Evolutionary conservation across 2,329 filamentous ascomycete species (phyloP).

Genomic region (Biscogniauxia sp.): DNA sequence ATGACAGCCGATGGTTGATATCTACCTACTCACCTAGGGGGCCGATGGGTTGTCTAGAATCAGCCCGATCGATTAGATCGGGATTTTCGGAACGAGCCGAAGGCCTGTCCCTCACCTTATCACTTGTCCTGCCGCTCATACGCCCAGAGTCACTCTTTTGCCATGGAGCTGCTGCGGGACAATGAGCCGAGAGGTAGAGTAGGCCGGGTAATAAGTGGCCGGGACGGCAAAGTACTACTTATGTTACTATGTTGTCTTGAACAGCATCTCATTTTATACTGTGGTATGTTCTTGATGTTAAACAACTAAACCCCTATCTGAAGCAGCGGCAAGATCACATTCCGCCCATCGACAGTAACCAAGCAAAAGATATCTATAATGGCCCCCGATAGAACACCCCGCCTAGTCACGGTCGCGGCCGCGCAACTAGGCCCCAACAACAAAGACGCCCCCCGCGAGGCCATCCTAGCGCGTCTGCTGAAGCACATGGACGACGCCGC

Average conservation of each 20-base stretch:
- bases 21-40: neutral
- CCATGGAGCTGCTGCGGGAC: neutral
- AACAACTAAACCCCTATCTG: neutral
- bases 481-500: constrained; percentile 46
- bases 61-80: constrained; percentile 1
- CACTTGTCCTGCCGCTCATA: neutral
- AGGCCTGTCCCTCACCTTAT: neutral
- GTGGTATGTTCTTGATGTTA: too few species aligned
- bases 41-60: too few species aligned
- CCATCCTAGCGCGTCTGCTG: constrained; percentile 48
- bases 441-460: constrained; percentile 37
- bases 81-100: constrained; percentile 2
- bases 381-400: constrained; percentile 2
- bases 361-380: neutral
- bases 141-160: neutral
- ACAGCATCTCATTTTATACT: neutral
- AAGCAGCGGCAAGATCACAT: neutral
- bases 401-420: constrained; percentile 45
- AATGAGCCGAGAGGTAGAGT: neutral
- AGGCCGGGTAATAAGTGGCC: neutral
- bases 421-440: constrained; percentile 52
- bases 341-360: too few species aligned
- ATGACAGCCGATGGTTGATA: neutral
- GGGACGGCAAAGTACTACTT: neutral
- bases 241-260: neutral